Base-by-base conservation (phyloP, 148 eudicot species). In the Gaultheria prostrata region DNA sequence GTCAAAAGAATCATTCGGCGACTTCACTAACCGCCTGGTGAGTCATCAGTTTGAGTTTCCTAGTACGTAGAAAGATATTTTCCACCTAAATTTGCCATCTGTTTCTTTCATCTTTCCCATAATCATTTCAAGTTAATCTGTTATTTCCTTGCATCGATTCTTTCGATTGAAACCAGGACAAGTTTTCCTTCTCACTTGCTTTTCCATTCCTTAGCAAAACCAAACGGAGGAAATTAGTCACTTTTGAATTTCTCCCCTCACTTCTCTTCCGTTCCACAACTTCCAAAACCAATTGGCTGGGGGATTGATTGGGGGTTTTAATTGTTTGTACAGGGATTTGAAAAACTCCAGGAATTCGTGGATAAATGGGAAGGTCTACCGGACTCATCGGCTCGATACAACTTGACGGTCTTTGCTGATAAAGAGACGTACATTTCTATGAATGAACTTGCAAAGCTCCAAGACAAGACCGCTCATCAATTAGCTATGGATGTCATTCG, bases 1-100 rank as follows among this genome's bases (percentile, higher is more conserved):
- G 59, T 84, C 90, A 8, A 90, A 87, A 79, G 99, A 97, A 89
- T 97, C 99, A 77, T 97, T 97, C 72, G 98, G 99, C 24, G 92
- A 90, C 76, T 97, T 91, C 89, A 85, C 98, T 46, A 93, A 83
- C 82, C 96, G 99, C 85, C 35, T 88, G 95, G 99, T 97, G 78
- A 87, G 97, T 83, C 35, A 53, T 30, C 12, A 33, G 72, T 45
- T 53, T 46, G 35, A 50, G 51, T 6, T 73, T 57, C 8, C 43
- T 43, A 18, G 2, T 71, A 50, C 51, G 8, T 33, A 28, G 39
- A 67, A 67, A 13, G 33, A 67, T 28, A 28, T 9, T 30, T 67
- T 67, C 39, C 72, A 30, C 18, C 71, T 28, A 32, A 65, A 17
- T 65, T 26, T 50, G 15, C 6, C 17, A 26, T 65, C 71, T 65